These are phyloP conservation scores for Chimonanthus praecox DNA, from an alignment of 164 flowering plant genomes.

Conservation along the genomic window DNA sequence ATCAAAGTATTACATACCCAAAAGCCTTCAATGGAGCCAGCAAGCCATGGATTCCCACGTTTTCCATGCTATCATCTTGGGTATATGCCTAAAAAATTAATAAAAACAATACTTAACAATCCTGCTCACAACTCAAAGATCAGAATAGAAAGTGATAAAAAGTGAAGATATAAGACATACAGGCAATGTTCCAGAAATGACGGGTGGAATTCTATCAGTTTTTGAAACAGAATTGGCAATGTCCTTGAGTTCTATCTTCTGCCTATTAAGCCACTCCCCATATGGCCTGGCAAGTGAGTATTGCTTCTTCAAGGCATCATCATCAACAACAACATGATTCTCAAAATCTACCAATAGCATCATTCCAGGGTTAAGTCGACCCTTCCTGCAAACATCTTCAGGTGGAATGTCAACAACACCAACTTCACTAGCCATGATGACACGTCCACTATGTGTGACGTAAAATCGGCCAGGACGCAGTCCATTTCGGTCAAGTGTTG, in stretches of 20 bases:
- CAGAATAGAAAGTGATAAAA: constrained; percentile 20
- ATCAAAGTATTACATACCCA: constrained; percentile 49
- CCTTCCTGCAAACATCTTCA: constrained; percentile 83
- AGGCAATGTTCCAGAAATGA: constrained; percentile 59
- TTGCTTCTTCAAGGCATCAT: constrained; percentile 83
- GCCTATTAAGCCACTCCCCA: constrained; percentile 86
- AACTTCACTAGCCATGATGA: constrained; percentile 99
- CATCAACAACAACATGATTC: constrained; percentile 92
- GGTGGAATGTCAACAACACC: constrained; percentile 97
- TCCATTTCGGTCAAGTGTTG: constrained; percentile 97
- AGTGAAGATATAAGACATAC: constrained; percentile 36
- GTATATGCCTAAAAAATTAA: constrained; percentile 37
- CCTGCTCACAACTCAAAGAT: not conserved
- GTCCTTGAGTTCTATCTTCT: constrained; percentile 77
- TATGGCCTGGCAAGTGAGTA: constrained; percentile 90
- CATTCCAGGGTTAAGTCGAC: constrained; percentile 99
- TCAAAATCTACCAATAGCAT: constrained; percentile 99
- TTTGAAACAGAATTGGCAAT: constrained; percentile 62
- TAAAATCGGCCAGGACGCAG: constrained; percentile 98
- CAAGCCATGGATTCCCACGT: constrained; percentile 83
- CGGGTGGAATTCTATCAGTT: constrained; percentile 48
- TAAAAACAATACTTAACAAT: constrained; percentile 5
- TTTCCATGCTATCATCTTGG: constrained; percentile 64
- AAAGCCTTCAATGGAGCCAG: constrained; percentile 91
- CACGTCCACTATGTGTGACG: constrained; percentile 87